These are phyloP conservation scores for Salicornia ramosissima DNA, from an alignment of 148 eudicot species.

Conservation along the genomic window DNA sequence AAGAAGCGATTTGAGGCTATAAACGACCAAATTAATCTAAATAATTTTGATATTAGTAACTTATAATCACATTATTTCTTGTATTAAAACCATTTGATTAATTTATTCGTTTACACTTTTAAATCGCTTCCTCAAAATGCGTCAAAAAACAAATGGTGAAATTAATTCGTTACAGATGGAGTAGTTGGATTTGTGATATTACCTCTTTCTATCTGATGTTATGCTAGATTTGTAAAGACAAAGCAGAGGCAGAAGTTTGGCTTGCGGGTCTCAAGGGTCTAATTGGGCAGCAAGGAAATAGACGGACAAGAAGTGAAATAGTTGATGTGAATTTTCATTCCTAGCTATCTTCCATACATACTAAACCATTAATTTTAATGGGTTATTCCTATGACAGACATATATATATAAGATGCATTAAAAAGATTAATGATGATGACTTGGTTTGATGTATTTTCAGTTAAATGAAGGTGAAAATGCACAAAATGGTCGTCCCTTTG, in stretches of 20 bases:
- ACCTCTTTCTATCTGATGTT: not conserved
- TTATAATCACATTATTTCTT: no score
- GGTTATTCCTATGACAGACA: not conserved
- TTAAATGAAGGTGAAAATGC: constrained; percentile 34
- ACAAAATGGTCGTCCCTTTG: constrained; percentile 39
- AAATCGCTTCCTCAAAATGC: no score
- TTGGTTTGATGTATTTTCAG: constrained; percentile 32
- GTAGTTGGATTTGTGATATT: not conserved
- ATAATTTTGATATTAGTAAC: no score
- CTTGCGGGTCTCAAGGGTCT: constrained; percentile 67
- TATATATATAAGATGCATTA: not conserved
- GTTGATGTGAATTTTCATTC: constrained; percentile 49
- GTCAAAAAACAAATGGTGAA: no score
- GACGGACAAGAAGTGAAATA: constrained; percentile 61
- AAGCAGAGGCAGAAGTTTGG: constrained; percentile 79
- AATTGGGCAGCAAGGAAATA: constrained; percentile 40
- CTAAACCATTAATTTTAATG: not conserved
- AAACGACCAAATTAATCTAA: no score
- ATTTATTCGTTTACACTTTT: no score
- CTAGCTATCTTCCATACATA: no score
- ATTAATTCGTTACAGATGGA: no score
- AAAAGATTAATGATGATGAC: not conserved
- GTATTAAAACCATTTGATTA: no score
- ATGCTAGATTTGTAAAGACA: constrained; percentile 82
- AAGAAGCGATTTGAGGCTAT: no score